phyloP scores from a whole-genome alignment of 257 asterid genomes.

The Anisodus acutangulus region DNA sequence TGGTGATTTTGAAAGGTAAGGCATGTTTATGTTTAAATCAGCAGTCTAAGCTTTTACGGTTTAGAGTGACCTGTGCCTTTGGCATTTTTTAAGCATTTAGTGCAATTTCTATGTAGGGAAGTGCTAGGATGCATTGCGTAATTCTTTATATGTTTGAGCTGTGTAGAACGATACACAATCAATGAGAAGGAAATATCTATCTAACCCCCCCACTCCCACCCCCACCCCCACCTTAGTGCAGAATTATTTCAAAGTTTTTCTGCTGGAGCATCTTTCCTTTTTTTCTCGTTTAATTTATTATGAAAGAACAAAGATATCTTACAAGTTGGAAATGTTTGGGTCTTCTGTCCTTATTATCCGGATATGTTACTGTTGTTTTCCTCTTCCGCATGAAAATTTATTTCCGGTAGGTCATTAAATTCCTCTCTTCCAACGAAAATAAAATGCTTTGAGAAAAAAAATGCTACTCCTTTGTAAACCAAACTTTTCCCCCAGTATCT shows the following conservation, averaged over 20 bases:
- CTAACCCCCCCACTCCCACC: too few relatives aligned
- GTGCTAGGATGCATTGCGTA: neutral
- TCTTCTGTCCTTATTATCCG: conserved; percentile 2
- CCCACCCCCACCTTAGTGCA: too few relatives aligned
- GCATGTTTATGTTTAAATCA: conserved; percentile 36
- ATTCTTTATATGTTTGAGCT: neutral
- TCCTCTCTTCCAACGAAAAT: neutral
- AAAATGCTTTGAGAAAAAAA: neutral
- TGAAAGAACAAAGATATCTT: neutral
- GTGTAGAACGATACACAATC: neutral
- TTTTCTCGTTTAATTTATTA: neutral
- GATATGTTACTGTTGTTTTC: neutral
- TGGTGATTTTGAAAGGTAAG: conserved; percentile 26
- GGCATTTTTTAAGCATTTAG: conserved; percentile 5
- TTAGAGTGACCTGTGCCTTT: conserved; percentile 14
- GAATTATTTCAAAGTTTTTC: neutral
- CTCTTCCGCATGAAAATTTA: neutral
- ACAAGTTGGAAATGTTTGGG: neutral
- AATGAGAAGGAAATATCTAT: neutral
- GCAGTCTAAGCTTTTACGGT: neutral
- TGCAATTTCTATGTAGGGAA: conserved; percentile 24
- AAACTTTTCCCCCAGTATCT: neutral
- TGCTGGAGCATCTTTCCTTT: neutral
- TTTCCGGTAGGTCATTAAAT: neutral
- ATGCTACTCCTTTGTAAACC: neutral